Evolutionary conservation across 805 yeast species (phyloP).

Genomic region (Priceomyces carsonii): DNA sequence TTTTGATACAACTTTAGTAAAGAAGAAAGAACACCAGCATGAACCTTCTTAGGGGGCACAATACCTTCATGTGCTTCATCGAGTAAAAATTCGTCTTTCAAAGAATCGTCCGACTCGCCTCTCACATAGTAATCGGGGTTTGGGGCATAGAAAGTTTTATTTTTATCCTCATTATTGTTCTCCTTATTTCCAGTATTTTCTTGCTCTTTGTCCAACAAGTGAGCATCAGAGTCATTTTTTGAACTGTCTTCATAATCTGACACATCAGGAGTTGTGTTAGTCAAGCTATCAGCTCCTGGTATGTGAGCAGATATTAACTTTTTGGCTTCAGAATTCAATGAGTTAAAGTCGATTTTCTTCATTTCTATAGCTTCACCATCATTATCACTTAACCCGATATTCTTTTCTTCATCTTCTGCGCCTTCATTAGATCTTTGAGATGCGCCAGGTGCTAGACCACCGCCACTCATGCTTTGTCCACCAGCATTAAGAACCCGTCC

Average conservation of each 20-base stretch:
- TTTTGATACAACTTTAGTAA: conserved; percentile 69
- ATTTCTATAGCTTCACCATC: conserved; percentile 44
- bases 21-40: conserved; percentile 84
- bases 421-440: conserved; percentile 15
- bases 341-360: conserved; percentile 42
- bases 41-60: conserved; percentile 54
- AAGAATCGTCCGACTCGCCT: conserved; percentile 22
- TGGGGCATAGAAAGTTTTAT: conserved; percentile 29
- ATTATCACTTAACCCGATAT: conserved; percentile 17
- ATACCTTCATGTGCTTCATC: conserved; percentile 35
- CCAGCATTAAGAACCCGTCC: conserved; percentile 34
- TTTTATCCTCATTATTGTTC: conserved; percentile 3
- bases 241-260: conserved; percentile 3
- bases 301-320: conserved; percentile 54
- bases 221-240: not conserved
- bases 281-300: conserved; percentile 17
- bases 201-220: not conserved
- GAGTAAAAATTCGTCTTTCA: conserved; percentile 30
- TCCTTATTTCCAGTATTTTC: conserved; percentile 6
- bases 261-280: conserved; percentile 6
- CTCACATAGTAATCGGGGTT: conserved; percentile 46
- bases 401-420: conserved; percentile 34
- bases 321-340: conserved; percentile 53
- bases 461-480: conserved; percentile 34
- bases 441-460: conserved; percentile 46